Base-by-base conservation (phyloP, 2,329 filamentous ascomycete genomes). In the Elsinoe arachidis region DNA sequence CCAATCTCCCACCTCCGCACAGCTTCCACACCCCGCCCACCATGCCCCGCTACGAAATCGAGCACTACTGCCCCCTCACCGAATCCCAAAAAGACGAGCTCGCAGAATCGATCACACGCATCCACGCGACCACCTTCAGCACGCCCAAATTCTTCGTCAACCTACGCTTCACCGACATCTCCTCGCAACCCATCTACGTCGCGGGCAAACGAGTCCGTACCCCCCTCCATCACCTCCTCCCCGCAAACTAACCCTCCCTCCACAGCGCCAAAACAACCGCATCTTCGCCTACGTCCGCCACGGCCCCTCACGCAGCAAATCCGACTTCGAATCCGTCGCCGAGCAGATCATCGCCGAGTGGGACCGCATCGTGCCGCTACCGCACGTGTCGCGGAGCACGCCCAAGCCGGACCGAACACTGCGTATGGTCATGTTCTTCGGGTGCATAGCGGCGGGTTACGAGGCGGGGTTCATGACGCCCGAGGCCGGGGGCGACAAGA, bases 11-110 rank as follows among this genome's bases (percentile, higher is more conserved):
- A 33, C 33, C 14, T 15, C 33, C 23, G 12, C 47, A 6, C 49
- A 53, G 17, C 41, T 44, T 23, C 17, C 15, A 17, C 21, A 44
- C 41, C 41, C 34, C 33, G 49, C 34, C 49, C 30, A 39, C 19
- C 33, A 77, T 77, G 74, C 74, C 74, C 9, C 65, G 73, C 63
- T 77, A 76, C 68, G 67, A 72, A 61, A 63, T 77, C 63, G 66
- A 72, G 57, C 73, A 76, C 66, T 65, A 65, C 41, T 65, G 60
- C 56, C 60, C 65, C 15, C 64, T 73, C 11, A 67, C 64, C 38
- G 14, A 59, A 4, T 43, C 60, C 9, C 74, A 77, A 66, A 65
- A 70, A 49, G 64, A 72, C 21, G 63, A 69, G 5, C 65, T 77
- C 30, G 74, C 75, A 6, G 58, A 61, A 12, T 66, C 65, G 9